phyloP scores from a whole-genome alignment of 768 basidiomycete species.

The Boletus pseudopeckii region DNA sequence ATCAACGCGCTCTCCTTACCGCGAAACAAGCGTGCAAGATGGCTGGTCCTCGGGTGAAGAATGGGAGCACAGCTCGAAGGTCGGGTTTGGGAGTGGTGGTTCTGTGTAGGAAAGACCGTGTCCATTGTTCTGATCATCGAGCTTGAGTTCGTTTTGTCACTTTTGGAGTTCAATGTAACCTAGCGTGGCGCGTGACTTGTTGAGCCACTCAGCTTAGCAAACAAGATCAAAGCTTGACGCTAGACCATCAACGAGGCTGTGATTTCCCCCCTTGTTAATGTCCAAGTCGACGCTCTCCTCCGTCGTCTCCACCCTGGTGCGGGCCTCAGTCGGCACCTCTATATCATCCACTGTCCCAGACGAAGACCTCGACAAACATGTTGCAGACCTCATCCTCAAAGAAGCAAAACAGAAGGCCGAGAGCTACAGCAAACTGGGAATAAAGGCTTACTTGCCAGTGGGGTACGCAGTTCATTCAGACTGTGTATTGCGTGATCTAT shows the following conservation, averaged over 20 bases:
- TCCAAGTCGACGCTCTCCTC: slow-evolving; percentile 65
- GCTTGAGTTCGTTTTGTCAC: not conserved
- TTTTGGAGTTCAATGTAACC: too few relatives aligned
- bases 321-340: slow-evolving; percentile 73
- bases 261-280: slow-evolving; percentile 24
- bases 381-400: slow-evolving; percentile 85
- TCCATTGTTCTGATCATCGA: not conserved
- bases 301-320: slow-evolving; percentile 78
- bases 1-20: too few relatives aligned
- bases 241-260: slow-evolving; percentile 1
- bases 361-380: slow-evolving; percentile 86
- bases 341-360: slow-evolving; percentile 60
- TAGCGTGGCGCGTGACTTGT: not conserved
- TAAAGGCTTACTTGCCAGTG: slow-evolving; percentile 70
- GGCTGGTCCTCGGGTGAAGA: too few relatives aligned
- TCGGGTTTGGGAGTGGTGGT: not conserved
- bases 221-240: slow-evolving; percentile 21
- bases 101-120: too few relatives aligned
- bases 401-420: slow-evolving; percentile 93
- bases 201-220: too few relatives aligned
- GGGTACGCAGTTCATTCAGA: slow-evolving; percentile 37
- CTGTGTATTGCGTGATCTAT: not conserved
- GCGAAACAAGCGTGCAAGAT: too few relatives aligned
- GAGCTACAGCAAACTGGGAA: slow-evolving; percentile 69
- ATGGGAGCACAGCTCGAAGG: too few relatives aligned